Evolutionary conservation across 2,329 filamentous ascomycete genomes (phyloP).

Genomic region (Ascochyta rabiei): DNA sequence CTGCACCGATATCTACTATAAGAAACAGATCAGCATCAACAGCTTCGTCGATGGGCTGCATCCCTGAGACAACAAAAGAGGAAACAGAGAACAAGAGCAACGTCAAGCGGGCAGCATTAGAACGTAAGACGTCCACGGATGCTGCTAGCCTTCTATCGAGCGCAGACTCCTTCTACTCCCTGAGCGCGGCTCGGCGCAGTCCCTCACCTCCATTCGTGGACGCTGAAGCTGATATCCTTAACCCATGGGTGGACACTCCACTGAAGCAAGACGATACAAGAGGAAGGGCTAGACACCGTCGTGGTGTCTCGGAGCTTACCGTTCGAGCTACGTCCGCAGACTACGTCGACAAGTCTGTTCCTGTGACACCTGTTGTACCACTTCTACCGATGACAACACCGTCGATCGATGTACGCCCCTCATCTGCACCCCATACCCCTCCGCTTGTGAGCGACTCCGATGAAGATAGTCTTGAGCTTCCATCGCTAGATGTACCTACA

Average conservation of each 20-base stretch:
- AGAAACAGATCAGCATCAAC: constrained; percentile 19
- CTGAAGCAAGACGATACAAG: constrained; percentile 24
- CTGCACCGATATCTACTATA: constrained; percentile 25
- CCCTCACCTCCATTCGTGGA: constrained; percentile 34
- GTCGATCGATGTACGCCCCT: constrained; percentile 29
- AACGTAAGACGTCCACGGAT: constrained; percentile 35
- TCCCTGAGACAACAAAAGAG: constrained; percentile 23
- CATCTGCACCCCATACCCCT: constrained; percentile 52
- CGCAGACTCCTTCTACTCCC: constrained; percentile 47
- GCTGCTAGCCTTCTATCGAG: constrained; percentile 43
- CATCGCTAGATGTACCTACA: constrained; percentile 48
- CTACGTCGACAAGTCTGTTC: constrained; percentile 17
- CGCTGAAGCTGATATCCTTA: constrained; percentile 35
- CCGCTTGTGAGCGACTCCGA: constrained; percentile 53
- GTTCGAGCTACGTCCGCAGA: constrained; percentile 34
- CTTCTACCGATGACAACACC: constrained; percentile 26
- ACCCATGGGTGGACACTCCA: constrained; percentile 34
- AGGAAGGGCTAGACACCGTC: constrained; percentile 42
- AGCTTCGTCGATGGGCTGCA: constrained; percentile 27
- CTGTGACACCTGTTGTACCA: constrained; percentile 31
- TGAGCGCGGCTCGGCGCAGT: constrained; percentile 32
- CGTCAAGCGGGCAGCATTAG: constrained; percentile 19
- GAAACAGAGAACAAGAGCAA: constrained; percentile 9
- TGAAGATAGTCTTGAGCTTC: constrained; percentile 50
- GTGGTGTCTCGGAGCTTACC: constrained; percentile 46